Evolutionary conservation across 176 grass and related monocot species (phyloP), one percentile per base, ranked within the genome.

Genomic region (Aechmea fasciata): DNA sequence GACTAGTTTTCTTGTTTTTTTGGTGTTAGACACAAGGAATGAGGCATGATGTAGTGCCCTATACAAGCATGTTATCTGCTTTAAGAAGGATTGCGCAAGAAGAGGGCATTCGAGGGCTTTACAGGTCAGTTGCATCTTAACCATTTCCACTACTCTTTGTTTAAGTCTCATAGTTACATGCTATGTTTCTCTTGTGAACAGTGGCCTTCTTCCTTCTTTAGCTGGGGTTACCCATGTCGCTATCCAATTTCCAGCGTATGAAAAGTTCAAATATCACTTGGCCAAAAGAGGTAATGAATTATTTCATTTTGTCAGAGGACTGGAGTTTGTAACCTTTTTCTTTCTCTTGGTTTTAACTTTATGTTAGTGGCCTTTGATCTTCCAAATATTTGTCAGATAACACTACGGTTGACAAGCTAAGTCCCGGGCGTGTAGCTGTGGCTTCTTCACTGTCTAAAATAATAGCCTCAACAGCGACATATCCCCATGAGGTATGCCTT

Each of bases 391-490:
- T 77, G 22, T 11, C 85, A 96, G 91, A 84, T 49, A 82, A 86
- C 77, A 96, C 82, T 55, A 79, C 91, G 63, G 88, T 96, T 66
- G 83, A 96, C 82, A 79, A 84, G 50, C 80, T 96, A 50, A 79
- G 83, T 52, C 65, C 88, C 65, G 74, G 69, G 79, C 65, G 80
- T 28, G 25, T 91, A 64, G 88, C 88, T 48, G 71, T 84, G 75
- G 84, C 83, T 64, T 96, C 91, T n/a, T 85, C 91, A 51, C 73
- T 90, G 24, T 91, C 91, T 69, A 96, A 96, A 84, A 67, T 96
- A 84, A 57, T 80, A 55, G 80, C 91, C 23, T 96, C 91, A 1
- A 86, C 83, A 48, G 68, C 91, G 68, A 91, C 91, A 73, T 96
- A 96, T 73, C 91, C 91, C 68, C 87, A 96, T 73, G 91, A 96